A percentile compares a stretch with the other conserved stretches of the same genome.
Evolutionary conservation across 331 rosid species (phyloP).

Genomic region (Arachis monticola): DNA sequence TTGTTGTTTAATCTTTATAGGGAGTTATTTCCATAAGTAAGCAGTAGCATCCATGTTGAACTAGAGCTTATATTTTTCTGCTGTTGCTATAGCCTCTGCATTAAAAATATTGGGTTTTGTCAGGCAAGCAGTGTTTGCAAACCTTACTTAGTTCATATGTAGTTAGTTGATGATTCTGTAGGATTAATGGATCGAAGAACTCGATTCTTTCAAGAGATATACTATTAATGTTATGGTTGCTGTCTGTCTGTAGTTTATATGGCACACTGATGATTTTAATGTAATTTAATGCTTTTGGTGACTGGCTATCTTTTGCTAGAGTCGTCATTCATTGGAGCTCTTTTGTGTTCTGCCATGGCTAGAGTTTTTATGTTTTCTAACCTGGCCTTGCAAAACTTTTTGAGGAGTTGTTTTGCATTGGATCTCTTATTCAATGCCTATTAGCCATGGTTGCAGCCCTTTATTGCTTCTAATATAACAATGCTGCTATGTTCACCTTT

Average conservation of each 20-base stretch:
- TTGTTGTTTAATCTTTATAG: slow-evolving; percentile 12
- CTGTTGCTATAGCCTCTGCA: slow-evolving; percentile 3
- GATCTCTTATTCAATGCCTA: background rate
- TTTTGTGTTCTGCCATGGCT: background rate
- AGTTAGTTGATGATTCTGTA: slow-evolving; percentile 25
- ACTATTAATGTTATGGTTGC: background rate
- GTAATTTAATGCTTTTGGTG: slow-evolving; percentile 32
- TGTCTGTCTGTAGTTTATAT: background rate
- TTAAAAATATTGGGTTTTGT: background rate
- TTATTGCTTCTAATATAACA: slow-evolving; percentile 24
- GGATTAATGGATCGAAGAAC: slow-evolving; percentile 26
- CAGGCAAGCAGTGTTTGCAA: slow-evolving; percentile 7
- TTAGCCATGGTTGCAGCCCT: background rate
- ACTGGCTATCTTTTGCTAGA: slow-evolving; percentile 5
- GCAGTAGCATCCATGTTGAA: slow-evolving; percentile 7
- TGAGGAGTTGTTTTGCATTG: slow-evolving; percentile 19
- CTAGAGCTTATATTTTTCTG: slow-evolving; percentile 29
- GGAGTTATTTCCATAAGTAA: slow-evolving; percentile 5
- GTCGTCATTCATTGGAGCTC: slow-evolving; percentile 14
- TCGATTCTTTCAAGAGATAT: slow-evolving; percentile 4
- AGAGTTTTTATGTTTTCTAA: slow-evolving; percentile 23
- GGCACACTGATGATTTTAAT: background rate
- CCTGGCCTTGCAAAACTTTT: background rate
- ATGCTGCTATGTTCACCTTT: background rate
- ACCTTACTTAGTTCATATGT: slow-evolving; percentile 24